These are phyloP conservation scores for Xylaria hypoxylon DNA, from an alignment of 2,329 filamentous ascomycete species.

Conservation along the genomic window DNA sequence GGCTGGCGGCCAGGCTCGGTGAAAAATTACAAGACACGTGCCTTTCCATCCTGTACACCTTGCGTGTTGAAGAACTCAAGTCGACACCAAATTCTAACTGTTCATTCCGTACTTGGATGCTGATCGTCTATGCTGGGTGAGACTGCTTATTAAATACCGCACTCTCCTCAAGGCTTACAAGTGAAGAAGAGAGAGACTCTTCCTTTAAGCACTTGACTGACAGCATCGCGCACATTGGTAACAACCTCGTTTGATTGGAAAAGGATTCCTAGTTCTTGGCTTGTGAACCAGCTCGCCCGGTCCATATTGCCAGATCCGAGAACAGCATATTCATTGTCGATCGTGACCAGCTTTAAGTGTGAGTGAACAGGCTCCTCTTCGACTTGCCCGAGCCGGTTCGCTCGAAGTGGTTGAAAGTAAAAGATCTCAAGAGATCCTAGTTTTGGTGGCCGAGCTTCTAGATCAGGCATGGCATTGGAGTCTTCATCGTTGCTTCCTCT, in stretches of 20 bases:
- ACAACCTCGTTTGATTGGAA: constrained; percentile 57
- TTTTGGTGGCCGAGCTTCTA: constrained; percentile 57
- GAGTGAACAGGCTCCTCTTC: constrained; percentile 74
- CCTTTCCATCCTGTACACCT: neutral
- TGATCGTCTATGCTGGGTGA: neutral
- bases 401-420: constrained; percentile 63
- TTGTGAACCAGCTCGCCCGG: constrained; percentile 86
- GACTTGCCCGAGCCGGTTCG: constrained; percentile 33
- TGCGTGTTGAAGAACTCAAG: neutral
- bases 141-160: neutral
- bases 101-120: neutral
- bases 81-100: neutral
- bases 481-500: constrained; percentile 26
- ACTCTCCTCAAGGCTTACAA: constrained; percentile 7
- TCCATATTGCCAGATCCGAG: constrained; percentile 88
- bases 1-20: neutral
- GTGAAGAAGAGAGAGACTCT: constrained; percentile 51
- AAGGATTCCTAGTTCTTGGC: constrained; percentile 81
- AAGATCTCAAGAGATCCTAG: constrained; percentile 67
- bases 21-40: neutral
- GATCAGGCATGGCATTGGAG: constrained; percentile 48
- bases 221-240: constrained; percentile 46
- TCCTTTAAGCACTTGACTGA: constrained; percentile 51
- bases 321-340: constrained; percentile 75
- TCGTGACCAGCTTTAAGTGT: constrained; percentile 81